phyloP scores from a whole-genome alignment of 192 early-diverging fungal genomes.

The Backusella sp. region DNA sequence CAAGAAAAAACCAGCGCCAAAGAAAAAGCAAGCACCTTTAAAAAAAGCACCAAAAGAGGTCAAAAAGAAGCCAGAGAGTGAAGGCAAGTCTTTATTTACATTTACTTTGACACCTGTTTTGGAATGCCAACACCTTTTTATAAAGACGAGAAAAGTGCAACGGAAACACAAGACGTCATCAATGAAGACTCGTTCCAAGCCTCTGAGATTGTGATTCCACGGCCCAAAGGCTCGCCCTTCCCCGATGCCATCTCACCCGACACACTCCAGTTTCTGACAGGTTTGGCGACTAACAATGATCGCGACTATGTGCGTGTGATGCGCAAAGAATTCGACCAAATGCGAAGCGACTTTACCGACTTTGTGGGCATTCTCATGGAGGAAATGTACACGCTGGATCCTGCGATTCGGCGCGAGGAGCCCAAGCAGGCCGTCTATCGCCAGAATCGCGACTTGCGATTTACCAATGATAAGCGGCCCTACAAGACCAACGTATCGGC shows the following conservation, averaged over 20 bases:
- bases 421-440: conserved; percentile 48
- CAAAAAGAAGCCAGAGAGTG: neutral
- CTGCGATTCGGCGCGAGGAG: conserved; percentile 39
- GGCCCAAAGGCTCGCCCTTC: conserved; percentile 36
- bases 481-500: conserved; percentile 52
- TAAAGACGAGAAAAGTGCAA: neutral
- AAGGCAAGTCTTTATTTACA: neutral
- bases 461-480: conserved; percentile 52
- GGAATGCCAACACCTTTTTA: neutral
- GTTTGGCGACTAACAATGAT: conserved; percentile 48
- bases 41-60: neutral
- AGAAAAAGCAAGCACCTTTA: neutral
- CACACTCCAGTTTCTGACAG: conserved; percentile 47
- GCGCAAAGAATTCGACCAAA: conserved; percentile 26
- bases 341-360: conserved; percentile 46
- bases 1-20: neutral
- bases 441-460: conserved; percentile 58
- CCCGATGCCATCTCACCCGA: conserved; percentile 49
- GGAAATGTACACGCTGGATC: conserved; percentile 41
- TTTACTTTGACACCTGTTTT: neutral
- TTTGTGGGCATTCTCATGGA: conserved; percentile 45
- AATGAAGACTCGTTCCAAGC: neutral
- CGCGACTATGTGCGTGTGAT: conserved; percentile 47
- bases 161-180: neutral
- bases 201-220: neutral